phyloP scores from a whole-genome alignment of 768 basidiomycete genomes.

The Butyriboletus loyo region DNA sequence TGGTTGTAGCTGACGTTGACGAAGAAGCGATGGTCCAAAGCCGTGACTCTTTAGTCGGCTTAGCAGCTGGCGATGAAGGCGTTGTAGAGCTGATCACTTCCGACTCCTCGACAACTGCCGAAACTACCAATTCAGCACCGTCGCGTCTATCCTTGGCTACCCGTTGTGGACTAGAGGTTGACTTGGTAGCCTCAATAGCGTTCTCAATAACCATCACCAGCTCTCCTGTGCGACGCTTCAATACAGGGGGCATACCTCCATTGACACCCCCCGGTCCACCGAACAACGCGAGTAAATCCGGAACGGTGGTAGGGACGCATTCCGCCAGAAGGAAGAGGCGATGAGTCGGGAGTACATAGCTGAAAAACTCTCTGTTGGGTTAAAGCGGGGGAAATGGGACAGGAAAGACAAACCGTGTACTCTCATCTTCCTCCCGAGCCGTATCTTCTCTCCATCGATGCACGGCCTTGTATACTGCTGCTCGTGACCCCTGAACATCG shows the following conservation, averaged over 20 bases:
- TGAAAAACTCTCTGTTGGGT: conserved; percentile 20
- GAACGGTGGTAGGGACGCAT: conserved; percentile 62
- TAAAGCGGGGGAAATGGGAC: not conserved
- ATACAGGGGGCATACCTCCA: conserved; percentile 54
- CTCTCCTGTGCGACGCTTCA: conserved; percentile 61
- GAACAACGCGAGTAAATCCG: conserved; percentile 58
- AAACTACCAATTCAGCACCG: not conserved
- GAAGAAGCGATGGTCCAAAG: conserved; percentile 17
- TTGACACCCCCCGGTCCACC: conserved; percentile 22
- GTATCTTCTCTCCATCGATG: conserved; percentile 82
- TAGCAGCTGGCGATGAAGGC: conserved; percentile 6
- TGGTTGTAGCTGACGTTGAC: not conserved
- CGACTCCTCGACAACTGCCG: not conserved
- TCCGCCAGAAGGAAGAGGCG: conserved; percentile 72
- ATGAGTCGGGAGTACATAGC: conserved; percentile 77
- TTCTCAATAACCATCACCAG: conserved; percentile 59
- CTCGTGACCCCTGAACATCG: conserved; percentile 41
- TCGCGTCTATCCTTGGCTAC: not conserved
- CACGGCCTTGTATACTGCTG: conserved; percentile 64
- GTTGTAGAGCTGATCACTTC: conserved; percentile 6
- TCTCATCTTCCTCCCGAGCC: conserved; percentile 85
- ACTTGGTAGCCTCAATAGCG: conserved; percentile 33
- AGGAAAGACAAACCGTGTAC: conserved; percentile 54
- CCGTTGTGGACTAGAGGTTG: not conserved
- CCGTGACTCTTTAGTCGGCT: conserved; percentile 11